Conservation (phyloP, 306 rosid species). For the Urtica urens region DNA sequence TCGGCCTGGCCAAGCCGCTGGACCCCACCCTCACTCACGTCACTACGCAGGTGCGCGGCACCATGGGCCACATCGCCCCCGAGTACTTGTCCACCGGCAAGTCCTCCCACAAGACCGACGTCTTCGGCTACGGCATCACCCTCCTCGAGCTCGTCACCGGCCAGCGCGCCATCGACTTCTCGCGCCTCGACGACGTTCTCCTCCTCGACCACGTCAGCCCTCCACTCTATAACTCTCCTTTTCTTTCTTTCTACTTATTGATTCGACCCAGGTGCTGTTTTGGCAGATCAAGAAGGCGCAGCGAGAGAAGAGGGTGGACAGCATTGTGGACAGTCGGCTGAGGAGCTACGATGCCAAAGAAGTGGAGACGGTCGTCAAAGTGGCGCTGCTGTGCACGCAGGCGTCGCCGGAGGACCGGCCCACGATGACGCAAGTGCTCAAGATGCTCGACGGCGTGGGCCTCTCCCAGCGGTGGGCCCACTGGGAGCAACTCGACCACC, state of each 20-base stretch:
- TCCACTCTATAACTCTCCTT: neutral
- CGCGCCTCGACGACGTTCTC: slow-evolving; percentile 84
- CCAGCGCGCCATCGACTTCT: slow-evolving; percentile 79
- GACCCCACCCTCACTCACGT: slow-evolving; percentile 71
- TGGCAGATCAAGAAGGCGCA: slow-evolving; percentile 58
- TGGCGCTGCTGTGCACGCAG: slow-evolving; percentile 79
- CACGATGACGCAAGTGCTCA: slow-evolving; percentile 55
- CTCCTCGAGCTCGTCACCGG: slow-evolving; percentile 91
- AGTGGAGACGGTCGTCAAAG: slow-evolving; percentile 55
- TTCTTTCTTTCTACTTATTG: neutral
- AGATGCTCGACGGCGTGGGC: slow-evolving; percentile 52
- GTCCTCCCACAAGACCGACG: slow-evolving; percentile 85
- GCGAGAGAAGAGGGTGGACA: slow-evolving; percentile 64
- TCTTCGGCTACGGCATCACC: slow-evolving; percentile 86
- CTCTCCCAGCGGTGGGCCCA: slow-evolving; percentile 74
- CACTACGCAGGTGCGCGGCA: slow-evolving; percentile 92
- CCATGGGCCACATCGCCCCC: slow-evolving; percentile 98
- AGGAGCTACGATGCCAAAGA: slow-evolving; percentile 43
- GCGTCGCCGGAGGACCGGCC: slow-evolving; percentile 63
- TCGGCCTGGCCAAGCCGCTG: slow-evolving; percentile 70
- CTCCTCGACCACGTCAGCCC: slow-evolving; percentile 76
- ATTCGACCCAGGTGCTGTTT: slow-evolving; percentile 1
- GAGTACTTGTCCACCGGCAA: slow-evolving; percentile 88
- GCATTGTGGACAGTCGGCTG: slow-evolving; percentile 66
- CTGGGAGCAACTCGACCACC: slow-evolving; percentile 64